These are phyloP conservation scores for Xylaria sp. DNA, from an alignment of 2,329 filamentous ascomycete species.

Conservation along the genomic window DNA sequence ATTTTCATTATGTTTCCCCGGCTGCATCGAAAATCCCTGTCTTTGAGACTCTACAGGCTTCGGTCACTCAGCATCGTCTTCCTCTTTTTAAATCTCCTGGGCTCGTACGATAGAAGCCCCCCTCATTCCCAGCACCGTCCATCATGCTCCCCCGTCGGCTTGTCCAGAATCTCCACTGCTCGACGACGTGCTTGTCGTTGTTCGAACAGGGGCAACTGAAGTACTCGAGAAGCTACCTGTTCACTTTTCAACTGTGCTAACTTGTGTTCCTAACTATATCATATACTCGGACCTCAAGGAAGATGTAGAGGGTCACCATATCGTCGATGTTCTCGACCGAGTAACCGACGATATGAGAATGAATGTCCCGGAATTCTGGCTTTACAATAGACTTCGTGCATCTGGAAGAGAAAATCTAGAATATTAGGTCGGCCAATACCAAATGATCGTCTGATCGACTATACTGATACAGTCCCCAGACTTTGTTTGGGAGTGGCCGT, in stretches of 20 bases:
- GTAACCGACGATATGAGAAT: constrained; percentile 6
- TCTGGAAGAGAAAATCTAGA: constrained; percentile 31
- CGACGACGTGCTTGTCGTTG: constrained; percentile 16
- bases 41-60: not conserved
- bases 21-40: not conserved
- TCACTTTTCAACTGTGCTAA: constrained; percentile 24
- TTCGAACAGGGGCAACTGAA: constrained; percentile 26
- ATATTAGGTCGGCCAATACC: no score
- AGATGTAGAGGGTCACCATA: constrained; percentile 23
- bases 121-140: not conserved
- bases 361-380: constrained; percentile 30
- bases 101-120: not conserved
- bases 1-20: not conserved
- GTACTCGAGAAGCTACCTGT: constrained; percentile 24
- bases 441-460: no score
- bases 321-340: constrained; percentile 22
- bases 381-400: constrained; percentile 28
- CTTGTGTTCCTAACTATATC: constrained; percentile 23
- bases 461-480: no score
- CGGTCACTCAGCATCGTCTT: not conserved
- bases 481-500: constrained; percentile 42
- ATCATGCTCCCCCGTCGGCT: not conserved
- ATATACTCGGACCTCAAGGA: constrained; percentile 30
- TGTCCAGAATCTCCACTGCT: constrained; percentile 11
- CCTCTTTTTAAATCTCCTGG: not conserved